These are phyloP conservation scores for Micromonas commoda DNA, from an alignment of 139 green algal genomes.

Conservation along the genomic window DNA sequence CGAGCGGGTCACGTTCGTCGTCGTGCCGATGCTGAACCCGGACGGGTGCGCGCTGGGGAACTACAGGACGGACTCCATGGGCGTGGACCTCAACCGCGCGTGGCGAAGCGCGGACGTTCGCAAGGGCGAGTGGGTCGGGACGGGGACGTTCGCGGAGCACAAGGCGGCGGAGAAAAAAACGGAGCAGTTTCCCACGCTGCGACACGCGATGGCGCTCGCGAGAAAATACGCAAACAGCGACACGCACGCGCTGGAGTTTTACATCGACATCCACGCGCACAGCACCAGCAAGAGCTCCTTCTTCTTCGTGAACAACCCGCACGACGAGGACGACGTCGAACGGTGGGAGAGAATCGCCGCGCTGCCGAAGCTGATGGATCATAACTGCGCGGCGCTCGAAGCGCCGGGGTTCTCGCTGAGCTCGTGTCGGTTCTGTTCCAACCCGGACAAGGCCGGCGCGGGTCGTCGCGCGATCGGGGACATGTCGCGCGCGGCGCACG, in stretches of 20 bases:
- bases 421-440: neutral
- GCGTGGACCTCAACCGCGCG: slow-evolving; percentile 56
- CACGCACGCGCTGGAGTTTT: neutral
- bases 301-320: neutral
- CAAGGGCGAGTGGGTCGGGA: too few relatives aligned
- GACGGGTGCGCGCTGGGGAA: slow-evolving; percentile 51
- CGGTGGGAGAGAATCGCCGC: neutral
- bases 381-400: neutral
- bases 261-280: slow-evolving; percentile 5
- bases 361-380: neutral
- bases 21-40: slow-evolving; percentile 60
- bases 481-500: neutral
- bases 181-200: neutral
- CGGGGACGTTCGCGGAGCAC: too few relatives aligned
- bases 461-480: neutral
- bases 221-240: neutral
- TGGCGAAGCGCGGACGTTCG: slow-evolving; percentile 42
- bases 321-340: neutral
- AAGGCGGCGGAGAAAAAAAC: neutral
- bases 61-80: slow-evolving; percentile 52
- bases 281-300: neutral
- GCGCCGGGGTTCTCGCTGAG: neutral
- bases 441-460: neutral
- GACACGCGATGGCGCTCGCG: neutral
- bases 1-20: slow-evolving; percentile 51